Evolutionary conservation across 176 grass and related monocot genomes (phyloP), one percentile per base, ranked within the genome.

Genomic region (Hsuehochloa calcarea): DNA sequence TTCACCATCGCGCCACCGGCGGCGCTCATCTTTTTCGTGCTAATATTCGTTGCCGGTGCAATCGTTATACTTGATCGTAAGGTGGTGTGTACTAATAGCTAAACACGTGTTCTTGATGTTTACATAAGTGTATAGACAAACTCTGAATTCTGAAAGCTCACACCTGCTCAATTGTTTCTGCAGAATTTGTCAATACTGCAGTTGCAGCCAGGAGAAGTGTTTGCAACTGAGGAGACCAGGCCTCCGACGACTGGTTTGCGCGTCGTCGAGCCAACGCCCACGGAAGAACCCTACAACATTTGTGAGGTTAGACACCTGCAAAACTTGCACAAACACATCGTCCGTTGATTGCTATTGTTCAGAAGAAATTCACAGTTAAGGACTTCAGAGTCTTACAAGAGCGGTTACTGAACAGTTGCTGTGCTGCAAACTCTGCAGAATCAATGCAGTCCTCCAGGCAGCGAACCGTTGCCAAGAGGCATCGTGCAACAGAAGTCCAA

Each of bases 401-500:
- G 26, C 63, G 46, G 78, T 74, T 16, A 72, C 77, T 86, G 69
- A 84, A 78, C 56, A 56, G 50, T 54, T 72, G 11, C 38, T 66
- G 74, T 55, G n/a, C 35, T 75, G 39, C 14, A 47, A 79, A 17
- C 25, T 78, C n/a, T 91, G 25, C 84, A 98, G 95, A 81, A 49
- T 43, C 85, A 75, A 47, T 87, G 83, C 82, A 83, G 80, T 19
- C 77, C 93, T 31, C 44, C 81, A 66, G 95, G 95, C 72, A 95
- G 89, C 79, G 89, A 98, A 65, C 35, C 85, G 22, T 85, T 98
- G 87, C 95, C 95, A 15, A 88, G 85, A 85, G 95, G 95, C 61
- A 95, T 98, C 72, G 87, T 95, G 61, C 85, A 86, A 22, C 79
- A 75, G 46, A 95, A 76, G 19, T 90, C 95, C 77, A 88, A 98